Evolutionary conservation across 2,329 filamentous ascomycete species (phyloP).

Genomic region (Aspergillus pseudoterreus): DNA sequence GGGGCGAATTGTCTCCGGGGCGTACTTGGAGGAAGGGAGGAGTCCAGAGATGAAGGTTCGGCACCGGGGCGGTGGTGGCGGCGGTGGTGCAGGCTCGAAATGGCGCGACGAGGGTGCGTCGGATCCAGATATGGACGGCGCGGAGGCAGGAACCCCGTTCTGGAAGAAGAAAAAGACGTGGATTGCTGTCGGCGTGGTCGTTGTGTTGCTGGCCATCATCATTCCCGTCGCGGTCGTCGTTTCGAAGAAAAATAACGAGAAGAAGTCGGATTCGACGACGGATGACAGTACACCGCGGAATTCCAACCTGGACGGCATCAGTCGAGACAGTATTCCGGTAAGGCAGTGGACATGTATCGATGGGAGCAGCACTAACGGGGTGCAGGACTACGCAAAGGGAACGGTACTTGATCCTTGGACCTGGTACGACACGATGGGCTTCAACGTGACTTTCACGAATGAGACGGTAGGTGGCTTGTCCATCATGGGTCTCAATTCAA

Average conservation of each 20-base stretch:
- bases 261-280: slow-evolving; percentile 23
- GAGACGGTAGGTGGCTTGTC: slow-evolving; percentile 81
- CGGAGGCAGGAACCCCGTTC: slow-evolving; percentile 17
- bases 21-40: slow-evolving; percentile 64
- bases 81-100: slow-evolving; percentile 40
- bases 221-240: slow-evolving; percentile 65
- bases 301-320: slow-evolving; percentile 52
- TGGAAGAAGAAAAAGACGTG: slow-evolving; percentile 45
- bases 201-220: slow-evolving; percentile 62
- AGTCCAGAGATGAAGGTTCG: slow-evolving; percentile 47
- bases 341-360: background rate
- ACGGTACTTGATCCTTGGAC: slow-evolving; percentile 83
- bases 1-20: slow-evolving; percentile 65
- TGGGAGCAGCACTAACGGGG: slow-evolving; percentile 8
- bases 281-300: slow-evolving; percentile 29
- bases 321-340: slow-evolving; percentile 57
- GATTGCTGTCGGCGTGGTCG: slow-evolving; percentile 53
- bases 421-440: slow-evolving; percentile 85
- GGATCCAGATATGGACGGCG: slow-evolving; percentile 28
- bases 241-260: slow-evolving; percentile 55
- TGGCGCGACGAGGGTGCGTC: slow-evolving; percentile 46
- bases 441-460: slow-evolving; percentile 91
- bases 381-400: slow-evolving; percentile 58
- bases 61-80: slow-evolving; percentile 34
- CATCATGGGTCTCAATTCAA: slow-evolving; percentile 79